Evolutionary conservation across 1,139 yeast genomes (phyloP), one percentile per base, ranked within the genome.

Genomic region (Petasospora fabianii): DNA sequence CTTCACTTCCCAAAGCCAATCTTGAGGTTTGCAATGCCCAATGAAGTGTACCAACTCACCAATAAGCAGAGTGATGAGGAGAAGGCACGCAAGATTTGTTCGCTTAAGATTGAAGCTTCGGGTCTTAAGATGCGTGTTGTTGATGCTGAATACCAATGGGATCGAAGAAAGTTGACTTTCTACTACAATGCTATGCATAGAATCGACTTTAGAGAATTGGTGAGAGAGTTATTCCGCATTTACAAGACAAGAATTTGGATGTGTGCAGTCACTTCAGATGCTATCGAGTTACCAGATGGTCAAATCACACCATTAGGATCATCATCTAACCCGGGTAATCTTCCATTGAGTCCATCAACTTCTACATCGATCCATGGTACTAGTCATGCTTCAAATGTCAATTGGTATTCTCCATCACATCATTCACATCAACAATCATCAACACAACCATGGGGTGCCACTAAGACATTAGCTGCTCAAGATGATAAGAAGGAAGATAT

Each of bases 221-320:
- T 92, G 42, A 83, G 92, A 54, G 97, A 92, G 56, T 68, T 92
- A 50, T 92, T 92, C 68, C 80, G 94, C 54, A 83, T 87, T 44
- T 92, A 88, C 72, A 92, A 92, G 66, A 92, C 97, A 2, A 76
- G 98, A 59, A 92, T 92, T 53, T 94, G 98, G 98, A 78, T 90
- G 76, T 90, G 97, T 66, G 95, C 97, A 6, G 86, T 90, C 16
- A 42, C 41, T 7, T 24, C 46, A 5, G 43, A 46, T 14, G 15
- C 24, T 13, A 6, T 26, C n/a, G n/a, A n/a, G n/a, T n/a, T n/a
- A n/a, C n/a, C n/a, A n/a, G n/a, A n/a, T n/a, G n/a, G n/a, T n/a
- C n/a, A n/a, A n/a, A n/a, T n/a, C n/a, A n/a, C n/a, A n/a, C n/a
- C n/a, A n/a, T n/a, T n/a, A n/a, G n/a, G n/a, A n/a, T n/a, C n/a